Evolutionary conservation across 2,329 filamentous ascomycete genomes (phyloP).

Genomic region (Penicillium sclerotiorum): DNA sequence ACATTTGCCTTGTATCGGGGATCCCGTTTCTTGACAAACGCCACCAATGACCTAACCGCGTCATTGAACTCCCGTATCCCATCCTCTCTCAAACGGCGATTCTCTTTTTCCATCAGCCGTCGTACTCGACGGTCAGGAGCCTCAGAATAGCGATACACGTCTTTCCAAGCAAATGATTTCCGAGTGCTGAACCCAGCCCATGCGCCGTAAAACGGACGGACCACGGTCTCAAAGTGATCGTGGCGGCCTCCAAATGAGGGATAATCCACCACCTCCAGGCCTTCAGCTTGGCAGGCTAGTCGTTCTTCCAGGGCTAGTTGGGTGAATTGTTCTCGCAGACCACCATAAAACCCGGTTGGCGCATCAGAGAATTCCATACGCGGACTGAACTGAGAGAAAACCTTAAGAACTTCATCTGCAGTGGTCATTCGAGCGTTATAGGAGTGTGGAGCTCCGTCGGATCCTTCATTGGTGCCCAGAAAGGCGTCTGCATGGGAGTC

Average conservation of each 20-base stretch:
- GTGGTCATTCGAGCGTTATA: slow-evolving; percentile 76
- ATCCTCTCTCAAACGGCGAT: slow-evolving; percentile 79
- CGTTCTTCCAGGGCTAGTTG: slow-evolving; percentile 79
- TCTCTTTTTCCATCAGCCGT: slow-evolving; percentile 92
- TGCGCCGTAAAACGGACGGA: slow-evolving; percentile 75
- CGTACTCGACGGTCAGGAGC: slow-evolving; percentile 83
- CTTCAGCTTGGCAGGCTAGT: slow-evolving; percentile 70
- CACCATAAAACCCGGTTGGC: slow-evolving; percentile 81
- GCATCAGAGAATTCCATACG: slow-evolving; percentile 79
- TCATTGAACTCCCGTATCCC: slow-evolving; percentile 89
- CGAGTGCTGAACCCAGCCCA: slow-evolving; percentile 83
- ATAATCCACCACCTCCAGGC: slow-evolving; percentile 65
- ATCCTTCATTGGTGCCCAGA: slow-evolving; percentile 62
- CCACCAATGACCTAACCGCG: slow-evolving; percentile 79
- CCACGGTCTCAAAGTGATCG: slow-evolving; percentile 74
- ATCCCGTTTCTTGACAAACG: slow-evolving; percentile 89
- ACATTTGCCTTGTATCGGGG: slow-evolving; percentile 77
- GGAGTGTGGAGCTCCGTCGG: slow-evolving; percentile 58
- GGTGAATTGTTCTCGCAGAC: slow-evolving; percentile 74
- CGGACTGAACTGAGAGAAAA: slow-evolving; percentile 80
- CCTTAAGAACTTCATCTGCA: slow-evolving; percentile 72
- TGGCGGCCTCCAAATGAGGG: slow-evolving; percentile 79
- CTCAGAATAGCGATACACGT: slow-evolving; percentile 79
- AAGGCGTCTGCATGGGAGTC: slow-evolving; percentile 90
- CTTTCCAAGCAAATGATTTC: slow-evolving; percentile 89